These are phyloP conservation scores for Malus hybrid DNA, from an alignment of 331 rosid species.

Conservation along the genomic window DNA sequence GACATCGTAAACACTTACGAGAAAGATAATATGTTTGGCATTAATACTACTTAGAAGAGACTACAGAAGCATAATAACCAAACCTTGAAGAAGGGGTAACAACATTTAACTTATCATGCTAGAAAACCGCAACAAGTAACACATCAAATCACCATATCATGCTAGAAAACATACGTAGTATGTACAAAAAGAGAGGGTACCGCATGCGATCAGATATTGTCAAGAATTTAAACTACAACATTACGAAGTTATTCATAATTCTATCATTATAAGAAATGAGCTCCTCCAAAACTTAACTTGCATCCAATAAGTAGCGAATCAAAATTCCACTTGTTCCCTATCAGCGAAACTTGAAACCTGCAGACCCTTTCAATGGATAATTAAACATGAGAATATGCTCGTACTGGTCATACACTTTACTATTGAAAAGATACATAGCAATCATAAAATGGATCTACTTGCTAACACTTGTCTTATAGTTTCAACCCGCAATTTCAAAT, in stretches of 20 bases:
- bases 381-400: background rate
- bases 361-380: conserved; percentile 2
- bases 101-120: too few species aligned
- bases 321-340: conserved; percentile 94
- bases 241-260: conserved; percentile 23
- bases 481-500: background rate
- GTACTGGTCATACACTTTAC: background rate
- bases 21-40: too few species aligned
- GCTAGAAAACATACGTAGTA: too few species aligned
- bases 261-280: conserved; percentile 78
- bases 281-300: conserved; percentile 93
- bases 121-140: too few species aligned
- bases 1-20: too few species aligned
- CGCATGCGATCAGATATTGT: too few species aligned
- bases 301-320: conserved; percentile 84
- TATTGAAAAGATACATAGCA: background rate
- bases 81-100: too few species aligned
- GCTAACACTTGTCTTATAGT: background rate
- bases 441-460: background rate
- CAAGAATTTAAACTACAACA: too few species aligned
- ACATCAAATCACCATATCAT: too few species aligned
- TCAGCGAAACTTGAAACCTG: conserved; percentile 96
- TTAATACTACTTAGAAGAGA: too few species aligned
- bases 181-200: too few species aligned
- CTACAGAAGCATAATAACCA: too few species aligned